Conservation (phyloP, 495 filamentous ascomycete genomes). For the Penicillium alfredii region DNA sequence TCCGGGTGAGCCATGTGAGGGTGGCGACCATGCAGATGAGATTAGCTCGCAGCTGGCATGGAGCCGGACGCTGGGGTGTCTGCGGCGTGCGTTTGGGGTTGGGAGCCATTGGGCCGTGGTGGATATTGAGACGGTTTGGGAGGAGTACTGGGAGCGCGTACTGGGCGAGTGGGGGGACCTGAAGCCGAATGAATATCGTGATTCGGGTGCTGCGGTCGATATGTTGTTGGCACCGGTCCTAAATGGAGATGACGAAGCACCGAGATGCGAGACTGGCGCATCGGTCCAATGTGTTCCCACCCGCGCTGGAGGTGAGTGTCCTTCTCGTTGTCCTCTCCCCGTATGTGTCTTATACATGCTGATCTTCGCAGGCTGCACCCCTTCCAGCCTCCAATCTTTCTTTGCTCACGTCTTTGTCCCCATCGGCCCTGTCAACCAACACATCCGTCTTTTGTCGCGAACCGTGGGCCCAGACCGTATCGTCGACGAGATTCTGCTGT, state of each 20-base stretch:
- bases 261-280: too few species aligned
- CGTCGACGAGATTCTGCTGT: constrained; percentile 50
- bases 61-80: constrained; percentile 43
- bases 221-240: too few species aligned
- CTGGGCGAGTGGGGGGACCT: constrained; percentile 8
- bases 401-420: constrained; percentile 68
- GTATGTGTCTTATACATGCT: neutral
- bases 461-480: constrained; percentile 56
- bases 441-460: constrained; percentile 62
- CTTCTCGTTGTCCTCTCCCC: constrained; percentile 1
- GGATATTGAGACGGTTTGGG: constrained; percentile 55
- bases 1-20: too few species aligned
- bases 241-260: too few species aligned
- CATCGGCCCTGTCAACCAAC: constrained; percentile 56
- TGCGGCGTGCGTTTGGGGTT: constrained; percentile 51
- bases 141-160: constrained; percentile 42
- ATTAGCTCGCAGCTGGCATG: constrained; percentile 49
- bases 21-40: constrained; percentile 19
- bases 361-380: constrained; percentile 16
- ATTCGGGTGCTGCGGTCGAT: too few species aligned
- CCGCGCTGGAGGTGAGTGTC: constrained; percentile 39
- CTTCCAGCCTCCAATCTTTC: constrained; percentile 48
- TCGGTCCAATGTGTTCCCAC: constrained; percentile 30
- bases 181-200: constrained; percentile 1
- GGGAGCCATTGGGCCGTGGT: constrained; percentile 39